Conservation (phyloP, 2,329 filamentous ascomycete species). For the Penicillium sp. region DNA sequence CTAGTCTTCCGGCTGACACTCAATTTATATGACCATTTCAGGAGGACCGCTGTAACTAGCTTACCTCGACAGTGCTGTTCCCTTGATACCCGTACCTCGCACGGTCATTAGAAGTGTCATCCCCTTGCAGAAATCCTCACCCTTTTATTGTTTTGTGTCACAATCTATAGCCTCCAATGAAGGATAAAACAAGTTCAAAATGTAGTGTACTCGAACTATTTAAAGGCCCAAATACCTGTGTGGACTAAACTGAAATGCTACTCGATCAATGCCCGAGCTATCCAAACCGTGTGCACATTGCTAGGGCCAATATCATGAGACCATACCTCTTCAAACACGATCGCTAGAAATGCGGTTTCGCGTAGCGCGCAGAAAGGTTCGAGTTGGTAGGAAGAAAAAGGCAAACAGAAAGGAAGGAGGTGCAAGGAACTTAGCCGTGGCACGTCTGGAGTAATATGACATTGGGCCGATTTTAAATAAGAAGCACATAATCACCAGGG, state of each 20-base stretch:
- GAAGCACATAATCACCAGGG: background rate
- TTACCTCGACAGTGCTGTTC: background rate
- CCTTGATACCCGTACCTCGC: background rate
- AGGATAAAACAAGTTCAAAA: background rate
- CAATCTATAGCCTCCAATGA: background rate
- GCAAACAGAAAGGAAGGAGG: no score
- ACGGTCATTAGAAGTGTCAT: background rate
- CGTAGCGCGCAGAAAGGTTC: no score
- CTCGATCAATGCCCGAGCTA: background rate
- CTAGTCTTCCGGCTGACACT: no score
- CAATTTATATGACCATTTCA: background rate
- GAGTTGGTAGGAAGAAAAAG: background rate
- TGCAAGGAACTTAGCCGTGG: background rate
- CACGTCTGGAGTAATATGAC: background rate
- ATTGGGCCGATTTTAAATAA: background rate
- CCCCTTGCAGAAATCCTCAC: background rate
- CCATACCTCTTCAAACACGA: background rate
- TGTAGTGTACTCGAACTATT: no score
- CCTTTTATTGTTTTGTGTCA: background rate
- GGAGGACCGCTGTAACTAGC: background rate
- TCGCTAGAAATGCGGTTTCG: background rate
- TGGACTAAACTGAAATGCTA: background rate
- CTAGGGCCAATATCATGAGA: background rate
- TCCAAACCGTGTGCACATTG: background rate
- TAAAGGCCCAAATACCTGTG: background rate